Percentiles rank a stretch among this genome's conserved stretches.
Conservation (phyloP, 208 protist species). For the Crithidia brevicula region DNA sequence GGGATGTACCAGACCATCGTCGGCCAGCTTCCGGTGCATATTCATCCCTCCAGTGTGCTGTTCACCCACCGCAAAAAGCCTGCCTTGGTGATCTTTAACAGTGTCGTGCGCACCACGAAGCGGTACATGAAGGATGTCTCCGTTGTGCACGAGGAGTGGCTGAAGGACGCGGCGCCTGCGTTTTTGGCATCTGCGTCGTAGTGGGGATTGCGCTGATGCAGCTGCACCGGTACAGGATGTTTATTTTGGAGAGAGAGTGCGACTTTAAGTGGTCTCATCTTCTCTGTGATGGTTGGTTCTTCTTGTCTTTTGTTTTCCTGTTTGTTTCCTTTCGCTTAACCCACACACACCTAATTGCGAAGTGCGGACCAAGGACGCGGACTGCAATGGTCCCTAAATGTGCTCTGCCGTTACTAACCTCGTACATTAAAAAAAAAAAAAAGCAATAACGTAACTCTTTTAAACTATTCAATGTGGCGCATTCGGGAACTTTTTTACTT, state of each 20-base stretch:
- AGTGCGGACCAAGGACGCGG: not conserved
- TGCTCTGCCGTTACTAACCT: too few species aligned
- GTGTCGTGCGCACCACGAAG: conserved; percentile 88
- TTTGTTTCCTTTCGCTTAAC: conserved; percentile 14
- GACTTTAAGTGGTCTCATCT: too few species aligned
- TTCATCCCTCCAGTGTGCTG: conserved; percentile 90
- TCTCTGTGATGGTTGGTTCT: not conserved
- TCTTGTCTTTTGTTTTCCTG: conserved; percentile 19
- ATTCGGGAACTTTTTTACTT: too few species aligned
- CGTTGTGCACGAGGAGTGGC: conserved; percentile 89
- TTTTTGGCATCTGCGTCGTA: conserved; percentile 59
- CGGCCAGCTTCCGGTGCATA: conserved; percentile 77
- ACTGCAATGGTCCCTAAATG: too few species aligned
- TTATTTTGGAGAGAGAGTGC: too few species aligned
- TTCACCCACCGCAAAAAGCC: conserved; percentile 86
- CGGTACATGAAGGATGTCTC: conserved; percentile 92
- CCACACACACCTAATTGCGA: not conserved
- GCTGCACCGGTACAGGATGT: too few species aligned
- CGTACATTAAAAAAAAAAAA: too few species aligned
- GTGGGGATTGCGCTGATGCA: not conserved
- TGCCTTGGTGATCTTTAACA: conserved; percentile 87
- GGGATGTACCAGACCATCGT: conserved; percentile 85
- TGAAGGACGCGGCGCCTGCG: conserved; percentile 73
- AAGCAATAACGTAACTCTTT: too few species aligned
- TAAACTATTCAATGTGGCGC: too few species aligned